Conservation (phyloP, 129 eudicot genomes). For the Erigeron canadensis region DNA sequence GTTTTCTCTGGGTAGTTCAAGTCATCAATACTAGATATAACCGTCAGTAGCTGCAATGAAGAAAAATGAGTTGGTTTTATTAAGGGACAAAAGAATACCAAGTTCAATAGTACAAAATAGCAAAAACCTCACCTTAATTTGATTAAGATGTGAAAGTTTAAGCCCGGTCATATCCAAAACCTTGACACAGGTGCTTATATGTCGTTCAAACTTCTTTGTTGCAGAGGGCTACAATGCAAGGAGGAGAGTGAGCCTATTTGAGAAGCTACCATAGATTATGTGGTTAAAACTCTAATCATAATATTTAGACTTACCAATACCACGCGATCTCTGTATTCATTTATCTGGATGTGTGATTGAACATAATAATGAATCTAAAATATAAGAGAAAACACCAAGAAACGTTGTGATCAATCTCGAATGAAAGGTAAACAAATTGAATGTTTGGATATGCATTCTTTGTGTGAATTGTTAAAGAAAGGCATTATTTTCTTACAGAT, state of each 20-base stretch:
- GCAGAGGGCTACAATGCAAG: conserved; percentile 64
- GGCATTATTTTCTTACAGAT: conserved; percentile 65
- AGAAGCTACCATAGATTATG: conserved; percentile 2
- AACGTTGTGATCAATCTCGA: not conserved
- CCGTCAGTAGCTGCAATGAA: conserved; percentile 73
- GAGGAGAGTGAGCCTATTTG: conserved; percentile 8
- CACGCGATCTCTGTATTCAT: conserved; percentile 92
- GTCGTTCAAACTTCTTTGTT: conserved; percentile 57
- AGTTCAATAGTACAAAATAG: not conserved
- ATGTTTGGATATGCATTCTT: not conserved
- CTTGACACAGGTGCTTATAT: conserved; percentile 77
- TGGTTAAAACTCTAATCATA: conserved; percentile 14
- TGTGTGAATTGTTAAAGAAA: not conserved
- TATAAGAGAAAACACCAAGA: conserved; percentile 15
- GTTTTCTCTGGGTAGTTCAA: conserved; percentile 99
- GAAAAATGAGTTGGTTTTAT: not conserved
- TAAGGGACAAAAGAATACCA: not conserved
- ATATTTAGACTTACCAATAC: conserved; percentile 53
- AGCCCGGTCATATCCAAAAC: conserved; percentile 94
- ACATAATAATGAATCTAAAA: conserved; percentile 80
- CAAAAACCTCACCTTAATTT: conserved; percentile 55
- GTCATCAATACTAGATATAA: conserved; percentile 87
- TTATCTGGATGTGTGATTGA: conserved; percentile 98
- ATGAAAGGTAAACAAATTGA: not conserved
- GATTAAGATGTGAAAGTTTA: conserved; percentile 82